phyloP scores from a whole-genome alignment of 805 yeast genomes.

The Lipomyces orientalis region DNA sequence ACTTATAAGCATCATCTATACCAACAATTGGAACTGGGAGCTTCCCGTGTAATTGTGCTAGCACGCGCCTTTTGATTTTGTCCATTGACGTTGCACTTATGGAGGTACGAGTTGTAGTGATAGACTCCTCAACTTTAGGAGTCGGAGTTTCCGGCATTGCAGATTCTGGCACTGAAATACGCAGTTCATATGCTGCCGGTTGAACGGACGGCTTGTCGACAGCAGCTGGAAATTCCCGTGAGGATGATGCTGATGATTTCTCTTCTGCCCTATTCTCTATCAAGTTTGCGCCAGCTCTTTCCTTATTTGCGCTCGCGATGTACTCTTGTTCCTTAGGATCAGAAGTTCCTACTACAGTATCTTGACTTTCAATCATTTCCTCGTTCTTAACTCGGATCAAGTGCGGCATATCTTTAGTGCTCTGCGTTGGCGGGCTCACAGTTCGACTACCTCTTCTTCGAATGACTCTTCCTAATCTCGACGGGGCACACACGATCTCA shows the following conservation, averaged over 20 bases:
- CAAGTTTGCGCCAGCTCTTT: neutral
- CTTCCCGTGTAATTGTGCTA: conserved; percentile 33
- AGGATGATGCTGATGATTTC: neutral
- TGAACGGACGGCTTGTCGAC: neutral
- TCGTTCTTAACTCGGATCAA: neutral
- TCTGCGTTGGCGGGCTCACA: neutral
- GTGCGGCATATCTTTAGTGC: neutral
- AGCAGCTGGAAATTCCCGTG: neutral
- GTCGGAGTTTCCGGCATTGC: neutral
- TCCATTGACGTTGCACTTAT: neutral
- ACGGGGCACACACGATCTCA: neutral
- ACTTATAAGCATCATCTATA: conserved; percentile 31
- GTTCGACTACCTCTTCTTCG: neutral
- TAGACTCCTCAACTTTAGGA: neutral
- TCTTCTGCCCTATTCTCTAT: neutral
- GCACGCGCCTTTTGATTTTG: conserved; percentile 24
- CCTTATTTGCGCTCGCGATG: neutral
- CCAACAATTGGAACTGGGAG: conserved; percentile 27
- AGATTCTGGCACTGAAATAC: neutral
- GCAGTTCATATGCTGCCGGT: neutral
- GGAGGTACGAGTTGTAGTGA: neutral
- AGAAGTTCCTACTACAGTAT: neutral
- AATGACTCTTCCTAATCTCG: neutral
- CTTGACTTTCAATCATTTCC: neutral
- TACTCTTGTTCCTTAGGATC: neutral